Conservation (phyloP, 768 basidiomycete species). For the Kwoniella newhampshirensis region DNA sequence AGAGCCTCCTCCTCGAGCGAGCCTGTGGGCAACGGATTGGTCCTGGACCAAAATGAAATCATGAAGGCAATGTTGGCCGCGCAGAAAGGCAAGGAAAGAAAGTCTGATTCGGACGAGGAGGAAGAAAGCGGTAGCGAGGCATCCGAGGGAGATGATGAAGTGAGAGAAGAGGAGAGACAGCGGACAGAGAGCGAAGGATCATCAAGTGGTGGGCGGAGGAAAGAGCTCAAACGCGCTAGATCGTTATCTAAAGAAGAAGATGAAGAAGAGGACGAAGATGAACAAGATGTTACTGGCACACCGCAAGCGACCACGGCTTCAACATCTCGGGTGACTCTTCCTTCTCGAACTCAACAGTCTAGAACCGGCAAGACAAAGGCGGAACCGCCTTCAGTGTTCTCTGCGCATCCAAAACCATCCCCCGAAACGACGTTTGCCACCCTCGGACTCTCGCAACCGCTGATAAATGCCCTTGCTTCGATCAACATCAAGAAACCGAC, state of each 20-base stretch:
- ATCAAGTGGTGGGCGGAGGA: neutral
- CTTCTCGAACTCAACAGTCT: slow-evolving; percentile 7
- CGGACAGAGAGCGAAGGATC: slow-evolving; percentile 1
- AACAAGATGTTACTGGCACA: neutral
- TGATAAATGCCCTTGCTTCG: slow-evolving; percentile 66
- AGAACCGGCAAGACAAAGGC: slow-evolving; percentile 4
- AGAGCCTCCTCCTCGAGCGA: no score
- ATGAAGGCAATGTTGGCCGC: slow-evolving; percentile 44
- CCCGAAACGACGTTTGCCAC: slow-evolving; percentile 47
- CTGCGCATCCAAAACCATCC: slow-evolving; percentile 26
- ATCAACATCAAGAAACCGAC: slow-evolving; percentile 88
- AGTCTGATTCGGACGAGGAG: slow-evolving; percentile 1
- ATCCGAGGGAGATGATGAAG: slow-evolving; percentile 11
- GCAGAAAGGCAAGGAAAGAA: slow-evolving; percentile 30
- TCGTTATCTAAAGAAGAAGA: slow-evolving; percentile 7
- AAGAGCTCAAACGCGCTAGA: slow-evolving; percentile 11
- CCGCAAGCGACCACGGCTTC: slow-evolving; percentile 5
- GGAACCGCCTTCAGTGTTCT: slow-evolving; percentile 2
- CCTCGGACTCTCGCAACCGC: slow-evolving; percentile 55
- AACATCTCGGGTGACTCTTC: slow-evolving; percentile 16
- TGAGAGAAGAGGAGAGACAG: slow-evolving; percentile 5
- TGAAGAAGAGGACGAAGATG: slow-evolving; percentile 11
- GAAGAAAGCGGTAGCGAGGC: slow-evolving; percentile 17
- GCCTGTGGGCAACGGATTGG: neutral
- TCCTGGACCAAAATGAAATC: slow-evolving; percentile 39